Percentiles rank a stretch among this genome's conserved stretches.
These are phyloP conservation scores for Leishmania lainsoni DNA, from an alignment of 208 protist genomes.

Conservation along the genomic window DNA sequence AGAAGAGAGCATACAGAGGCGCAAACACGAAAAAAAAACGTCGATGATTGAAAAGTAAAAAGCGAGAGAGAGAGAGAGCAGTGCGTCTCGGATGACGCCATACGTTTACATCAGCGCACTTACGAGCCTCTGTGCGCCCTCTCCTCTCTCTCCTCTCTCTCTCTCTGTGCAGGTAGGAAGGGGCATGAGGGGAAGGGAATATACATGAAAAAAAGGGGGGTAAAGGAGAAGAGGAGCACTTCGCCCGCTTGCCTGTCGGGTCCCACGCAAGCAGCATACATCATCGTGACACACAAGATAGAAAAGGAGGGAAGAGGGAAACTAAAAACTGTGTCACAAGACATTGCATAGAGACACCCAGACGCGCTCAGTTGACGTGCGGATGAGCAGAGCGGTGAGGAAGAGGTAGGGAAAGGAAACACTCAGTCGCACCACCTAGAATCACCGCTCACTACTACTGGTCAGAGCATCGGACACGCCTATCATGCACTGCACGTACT, in stretches of 20 bases:
- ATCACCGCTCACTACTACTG: not conserved
- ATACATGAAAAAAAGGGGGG: no score
- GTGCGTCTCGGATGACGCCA: not conserved
- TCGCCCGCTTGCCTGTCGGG: not conserved
- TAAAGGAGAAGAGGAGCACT: not conserved
- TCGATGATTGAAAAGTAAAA: not conserved
- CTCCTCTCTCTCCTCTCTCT: not conserved
- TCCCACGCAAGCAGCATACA: not conserved
- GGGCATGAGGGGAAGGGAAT: not conserved
- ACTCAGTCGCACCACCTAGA: not conserved
- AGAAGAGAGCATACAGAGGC: not conserved
- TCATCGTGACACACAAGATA: conserved; percentile 6
- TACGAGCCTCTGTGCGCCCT: not conserved
- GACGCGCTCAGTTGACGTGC: not conserved
- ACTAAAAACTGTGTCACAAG: not conserved
- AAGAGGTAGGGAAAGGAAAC: not conserved
- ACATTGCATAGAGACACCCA: not conserved
- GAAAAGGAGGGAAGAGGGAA: conserved; percentile 4
- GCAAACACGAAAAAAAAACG: not conserved
- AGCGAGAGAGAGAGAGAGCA: not conserved
- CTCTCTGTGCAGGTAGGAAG: not conserved
- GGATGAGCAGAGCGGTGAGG: not conserved
- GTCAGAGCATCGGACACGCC: not conserved
- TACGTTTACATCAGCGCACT: not conserved
- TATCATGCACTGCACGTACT: not conserved